A percentile compares a stretch with the other conserved stretches of the same genome.
phyloP scores from a whole-genome alignment of 2,329 filamentous ascomycete genomes.

The Botrytis byssoidea region DNA sequence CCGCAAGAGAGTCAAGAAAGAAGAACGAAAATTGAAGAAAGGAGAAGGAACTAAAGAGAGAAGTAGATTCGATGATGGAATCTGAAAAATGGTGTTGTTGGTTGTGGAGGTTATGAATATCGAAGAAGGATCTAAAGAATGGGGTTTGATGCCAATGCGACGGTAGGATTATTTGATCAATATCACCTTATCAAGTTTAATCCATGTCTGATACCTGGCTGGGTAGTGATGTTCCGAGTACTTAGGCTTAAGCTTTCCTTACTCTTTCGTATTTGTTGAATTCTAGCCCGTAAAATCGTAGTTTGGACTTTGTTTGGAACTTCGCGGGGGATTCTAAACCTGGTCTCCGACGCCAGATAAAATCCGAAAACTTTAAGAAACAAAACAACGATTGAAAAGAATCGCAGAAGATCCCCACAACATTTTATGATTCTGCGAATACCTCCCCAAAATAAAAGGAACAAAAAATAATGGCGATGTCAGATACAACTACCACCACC shows the following conservation, averaged over 20 bases:
- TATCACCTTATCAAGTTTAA: background rate
- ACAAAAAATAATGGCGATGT: background rate
- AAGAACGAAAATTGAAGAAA: background rate
- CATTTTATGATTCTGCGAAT: background rate
- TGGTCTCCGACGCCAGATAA: constrained; percentile 9
- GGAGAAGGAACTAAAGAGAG: background rate
- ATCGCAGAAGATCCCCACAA: background rate
- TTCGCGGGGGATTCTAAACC: constrained; percentile 16
- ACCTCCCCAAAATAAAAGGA: background rate
- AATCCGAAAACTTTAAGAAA: background rate
- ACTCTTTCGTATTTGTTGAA: background rate
- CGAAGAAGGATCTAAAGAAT: background rate
- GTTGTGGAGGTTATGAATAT: background rate
- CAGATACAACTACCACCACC: constrained; percentile 15
- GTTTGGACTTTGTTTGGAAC: background rate
- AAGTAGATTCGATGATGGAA: background rate
- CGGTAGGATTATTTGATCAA: background rate
- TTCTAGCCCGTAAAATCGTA: background rate
- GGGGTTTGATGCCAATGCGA: background rate
- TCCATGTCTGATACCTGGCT: constrained; percentile 8
- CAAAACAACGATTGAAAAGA: background rate
- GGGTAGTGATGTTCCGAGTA: background rate
- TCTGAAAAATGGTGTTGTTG: background rate
- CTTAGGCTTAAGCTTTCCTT: background rate
- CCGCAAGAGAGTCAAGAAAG: background rate